These are phyloP conservation scores for Sphaerosporella brunnea DNA, from an alignment of 495 filamentous ascomycete species.

Conservation along the genomic window DNA sequence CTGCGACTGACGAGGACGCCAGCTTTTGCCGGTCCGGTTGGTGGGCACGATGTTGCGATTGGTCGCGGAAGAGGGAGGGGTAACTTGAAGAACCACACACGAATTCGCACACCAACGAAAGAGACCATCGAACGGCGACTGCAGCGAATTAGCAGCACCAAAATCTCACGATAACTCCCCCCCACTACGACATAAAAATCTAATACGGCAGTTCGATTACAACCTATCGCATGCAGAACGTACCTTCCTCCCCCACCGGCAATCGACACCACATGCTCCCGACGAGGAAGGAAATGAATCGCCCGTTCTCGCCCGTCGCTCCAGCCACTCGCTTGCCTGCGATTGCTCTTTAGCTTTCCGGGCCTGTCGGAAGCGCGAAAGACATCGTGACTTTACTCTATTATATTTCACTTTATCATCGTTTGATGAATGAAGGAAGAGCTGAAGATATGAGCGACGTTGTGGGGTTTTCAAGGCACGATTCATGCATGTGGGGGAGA, in stretches of 20 bases:
- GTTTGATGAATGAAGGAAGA: neutral
- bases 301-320: neutral
- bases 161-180: neutral
- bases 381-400: neutral
- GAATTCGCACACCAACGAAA: neutral
- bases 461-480: no score
- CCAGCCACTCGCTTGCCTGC: neutral
- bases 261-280: neutral
- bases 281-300: neutral
- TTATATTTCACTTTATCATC: neutral
- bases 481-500: neutral
- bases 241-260: neutral
- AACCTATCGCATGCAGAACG: neutral
- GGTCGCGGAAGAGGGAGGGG: neutral
- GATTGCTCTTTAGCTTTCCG: neutral
- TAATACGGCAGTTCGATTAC: neutral
- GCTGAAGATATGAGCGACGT: no score
- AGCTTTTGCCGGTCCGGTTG: neutral
- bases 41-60: neutral
- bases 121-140: neutral
- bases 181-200: neutral
- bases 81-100: neutral
- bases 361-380: neutral
- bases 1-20: neutral
- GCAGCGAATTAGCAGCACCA: neutral